Evolutionary conservation across 164 flowering plant genomes (phyloP), one percentile per base, ranked within the genome.

Genomic region (Pachysandra terminalis): DNA sequence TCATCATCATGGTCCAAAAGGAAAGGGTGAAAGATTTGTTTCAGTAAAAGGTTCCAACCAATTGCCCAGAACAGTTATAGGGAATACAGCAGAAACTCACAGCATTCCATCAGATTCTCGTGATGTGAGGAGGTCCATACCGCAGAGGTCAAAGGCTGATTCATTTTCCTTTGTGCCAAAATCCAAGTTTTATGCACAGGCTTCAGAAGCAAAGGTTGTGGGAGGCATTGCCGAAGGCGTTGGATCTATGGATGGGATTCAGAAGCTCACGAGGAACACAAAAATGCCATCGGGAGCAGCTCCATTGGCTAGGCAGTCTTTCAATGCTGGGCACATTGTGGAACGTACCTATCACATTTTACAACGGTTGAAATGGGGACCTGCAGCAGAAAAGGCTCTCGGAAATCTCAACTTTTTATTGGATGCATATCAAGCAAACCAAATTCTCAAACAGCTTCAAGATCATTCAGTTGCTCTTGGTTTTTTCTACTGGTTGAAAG

Each of bases 361-460:
- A 75, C 69, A 70, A 51, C 76, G 76, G 63, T 63, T 76, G 32
- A 84, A 75, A 69, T 91, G 91, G 97, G 90, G 97, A 12, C 85
- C 88, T 52, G 80, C 85, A n/a, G 81, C 93, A 5, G 98, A 93
- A 76, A 78, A 81, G 66, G 91, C 96, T 75, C 85, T 96, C 41
- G 72, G 65, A 28, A 83, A 82, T 68, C 81, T 90, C 5, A 82
- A 79, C 63, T 82, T 60, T 67, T 75, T 78, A 16, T 66, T 96
- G 61, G 90, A 91, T 85, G 89, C 90, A 28, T 96, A 84, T 74
- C 97, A 85, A 67, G 98, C 97, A 60, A 96, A 96, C 79, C 98
- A 96, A 77, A 71, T 96, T 56, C 84, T 96, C 5, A 96, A 96
- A 81, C 84, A 79, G 78, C 78, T 96, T 53, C 84, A 87, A 55